phyloP scores from a whole-genome alignment of 495 filamentous ascomycete genomes.

The Aspergillus bertholletiae region DNA sequence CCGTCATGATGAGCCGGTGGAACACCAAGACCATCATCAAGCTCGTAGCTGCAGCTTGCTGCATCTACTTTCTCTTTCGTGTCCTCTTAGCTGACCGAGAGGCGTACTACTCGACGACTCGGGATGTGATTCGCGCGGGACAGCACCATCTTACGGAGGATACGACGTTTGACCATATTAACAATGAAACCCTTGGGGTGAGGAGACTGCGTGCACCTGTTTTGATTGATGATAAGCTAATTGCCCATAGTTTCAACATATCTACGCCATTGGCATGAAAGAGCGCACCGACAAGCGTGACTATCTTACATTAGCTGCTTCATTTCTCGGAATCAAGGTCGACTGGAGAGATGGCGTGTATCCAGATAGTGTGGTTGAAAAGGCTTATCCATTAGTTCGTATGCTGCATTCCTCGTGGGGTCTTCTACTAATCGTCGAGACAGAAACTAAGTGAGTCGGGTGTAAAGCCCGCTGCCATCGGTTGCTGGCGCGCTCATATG shows the following conservation, averaged over 20 bases:
- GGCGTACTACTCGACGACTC: constrained; percentile 14
- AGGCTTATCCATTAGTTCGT: constrained; percentile 22
- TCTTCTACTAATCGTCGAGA: neutral
- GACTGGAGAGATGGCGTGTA: constrained; percentile 51
- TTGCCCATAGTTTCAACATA: constrained; percentile 23
- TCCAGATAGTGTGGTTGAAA: constrained; percentile 18
- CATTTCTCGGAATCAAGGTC: constrained; percentile 47
- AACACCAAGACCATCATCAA: constrained; percentile 12
- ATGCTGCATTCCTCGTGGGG: no score
- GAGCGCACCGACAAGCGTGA: constrained; percentile 61
- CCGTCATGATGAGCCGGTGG: constrained; percentile 7
- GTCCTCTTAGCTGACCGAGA: constrained; percentile 10
- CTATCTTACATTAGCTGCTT: constrained; percentile 51
- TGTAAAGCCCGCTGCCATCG: constrained; percentile 12
- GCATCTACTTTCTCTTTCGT: constrained; percentile 5
- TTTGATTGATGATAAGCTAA: neutral
- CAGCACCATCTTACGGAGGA: constrained; percentile 6
- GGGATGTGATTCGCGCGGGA: constrained; percentile 10
- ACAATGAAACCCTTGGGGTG: constrained; percentile 28
- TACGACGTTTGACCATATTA: constrained; percentile 18
- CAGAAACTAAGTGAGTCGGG: constrained; percentile 11
- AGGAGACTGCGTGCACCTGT: no score
- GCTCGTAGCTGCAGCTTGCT: constrained; percentile 2
- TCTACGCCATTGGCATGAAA: constrained; percentile 61
- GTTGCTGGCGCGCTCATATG: constrained; percentile 39